These are phyloP conservation scores for Penicillium simplicissimum DNA, from an alignment of 495 filamentous ascomycete genomes.

Conservation along the genomic window DNA sequence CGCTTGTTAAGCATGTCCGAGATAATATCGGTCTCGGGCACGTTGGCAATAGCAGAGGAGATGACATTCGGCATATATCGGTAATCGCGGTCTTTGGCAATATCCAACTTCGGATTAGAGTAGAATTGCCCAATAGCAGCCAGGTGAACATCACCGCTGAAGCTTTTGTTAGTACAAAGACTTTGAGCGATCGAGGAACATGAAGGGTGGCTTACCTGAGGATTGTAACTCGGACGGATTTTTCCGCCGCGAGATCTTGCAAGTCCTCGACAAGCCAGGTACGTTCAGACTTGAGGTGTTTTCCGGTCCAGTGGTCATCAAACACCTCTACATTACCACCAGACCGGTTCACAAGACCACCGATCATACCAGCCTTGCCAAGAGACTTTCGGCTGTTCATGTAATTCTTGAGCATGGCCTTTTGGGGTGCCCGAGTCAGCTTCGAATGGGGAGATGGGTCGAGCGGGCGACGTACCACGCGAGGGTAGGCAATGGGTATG, in stretches of 20 bases:
- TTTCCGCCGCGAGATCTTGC: slow-evolving; percentile 86
- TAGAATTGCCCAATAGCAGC: slow-evolving; percentile 94
- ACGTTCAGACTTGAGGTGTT: slow-evolving; percentile 85
- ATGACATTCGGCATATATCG: slow-evolving; percentile 92
- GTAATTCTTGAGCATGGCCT: slow-evolving; percentile 68
- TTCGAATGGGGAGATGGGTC: slow-evolving; percentile 14
- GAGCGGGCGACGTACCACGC: slow-evolving; percentile 61
- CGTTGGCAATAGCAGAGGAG: slow-evolving; percentile 89
- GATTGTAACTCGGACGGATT: slow-evolving; percentile 88
- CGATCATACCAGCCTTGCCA: slow-evolving; percentile 77
- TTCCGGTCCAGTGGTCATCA: slow-evolving; percentile 98
- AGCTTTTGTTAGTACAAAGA: slow-evolving; percentile 2
- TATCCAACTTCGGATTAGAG: slow-evolving; percentile 74
- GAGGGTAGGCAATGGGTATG: slow-evolving; percentile 90
- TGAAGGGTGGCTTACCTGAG: slow-evolving; percentile 55
- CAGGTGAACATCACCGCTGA: slow-evolving; percentile 86
- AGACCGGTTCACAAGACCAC: slow-evolving; percentile 80
- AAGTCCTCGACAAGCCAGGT: slow-evolving; percentile 85
- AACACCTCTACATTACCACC: slow-evolving; percentile 92
- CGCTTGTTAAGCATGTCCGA: slow-evolving; percentile 91
- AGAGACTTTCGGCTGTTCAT: slow-evolving; percentile 88
- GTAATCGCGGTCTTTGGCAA: slow-evolving; percentile 83
- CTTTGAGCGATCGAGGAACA: not conserved
- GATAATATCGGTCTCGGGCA: slow-evolving; percentile 84
- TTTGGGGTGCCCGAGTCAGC: slow-evolving; percentile 14